Percentiles rank a stretch among this genome's conserved stretches.
Evolutionary conservation across 1,284 basidiomycete species (phyloP).

Genomic region (Leccinum fallax): DNA sequence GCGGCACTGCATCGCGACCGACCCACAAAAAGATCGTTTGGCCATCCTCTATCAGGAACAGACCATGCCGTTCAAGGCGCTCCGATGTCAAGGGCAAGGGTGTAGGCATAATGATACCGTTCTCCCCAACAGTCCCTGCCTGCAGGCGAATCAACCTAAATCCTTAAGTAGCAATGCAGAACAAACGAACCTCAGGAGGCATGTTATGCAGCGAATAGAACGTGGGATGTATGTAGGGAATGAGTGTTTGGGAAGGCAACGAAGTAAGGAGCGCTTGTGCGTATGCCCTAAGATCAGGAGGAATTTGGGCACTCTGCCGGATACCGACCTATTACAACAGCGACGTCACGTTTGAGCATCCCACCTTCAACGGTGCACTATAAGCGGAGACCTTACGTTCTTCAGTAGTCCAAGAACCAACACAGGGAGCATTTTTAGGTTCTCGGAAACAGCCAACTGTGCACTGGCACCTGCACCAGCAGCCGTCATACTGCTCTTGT

Average conservation of each 20-base stretch:
- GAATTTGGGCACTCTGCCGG: conserved; percentile 94
- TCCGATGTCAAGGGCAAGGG: conserved; percentile 94
- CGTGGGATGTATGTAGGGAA: conserved; percentile 93
- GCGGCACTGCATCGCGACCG: conserved; percentile 94
- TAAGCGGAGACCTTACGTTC: conserved; percentile 62
- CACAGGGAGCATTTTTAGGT: conserved; percentile 92
- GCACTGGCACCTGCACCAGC: conserved; percentile 91
- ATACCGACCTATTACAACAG: conserved; percentile 72
- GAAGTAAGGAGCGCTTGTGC: conserved; percentile 93
- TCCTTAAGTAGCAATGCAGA: background rate
- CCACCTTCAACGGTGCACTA: background rate
- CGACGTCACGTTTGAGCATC: conserved; percentile 3
- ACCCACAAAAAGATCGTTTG: conserved; percentile 99
- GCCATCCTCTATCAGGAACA: conserved; percentile 97
- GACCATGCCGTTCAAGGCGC: conserved; percentile 90
- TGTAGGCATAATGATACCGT: conserved; percentile 81
- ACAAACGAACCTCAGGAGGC: conserved; percentile 74
- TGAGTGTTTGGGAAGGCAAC: conserved; percentile 85
- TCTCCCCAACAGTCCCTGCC: conserved; percentile 81
- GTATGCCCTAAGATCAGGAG: conserved; percentile 94
- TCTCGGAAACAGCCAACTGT: conserved; percentile 91
- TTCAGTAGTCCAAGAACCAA: conserved; percentile 90
- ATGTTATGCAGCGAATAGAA: conserved; percentile 99
- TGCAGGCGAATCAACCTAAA: conserved; percentile 33
- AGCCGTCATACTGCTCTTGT: conserved; percentile 97